Conservation (phyloP, 495 filamentous ascomycete species). For the Daldinia bambusicola region DNA sequence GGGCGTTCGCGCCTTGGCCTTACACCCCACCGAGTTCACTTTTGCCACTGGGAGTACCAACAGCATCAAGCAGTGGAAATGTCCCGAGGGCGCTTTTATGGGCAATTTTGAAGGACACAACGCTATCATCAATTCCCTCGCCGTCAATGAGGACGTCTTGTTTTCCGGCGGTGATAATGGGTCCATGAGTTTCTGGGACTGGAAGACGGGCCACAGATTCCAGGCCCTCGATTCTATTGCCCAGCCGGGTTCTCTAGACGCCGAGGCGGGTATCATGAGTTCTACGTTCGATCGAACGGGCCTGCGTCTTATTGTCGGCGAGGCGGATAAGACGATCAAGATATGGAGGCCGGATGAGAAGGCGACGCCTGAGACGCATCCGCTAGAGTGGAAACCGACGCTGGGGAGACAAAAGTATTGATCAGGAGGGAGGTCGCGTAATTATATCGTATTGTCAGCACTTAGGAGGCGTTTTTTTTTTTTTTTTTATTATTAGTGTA, state of each 20-base stretch:
- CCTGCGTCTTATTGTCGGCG: constrained; percentile 87
- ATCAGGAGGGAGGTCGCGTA: neutral
- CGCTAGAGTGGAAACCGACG: constrained; percentile 91
- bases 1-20: constrained; percentile 84
- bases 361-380: constrained; percentile 90
- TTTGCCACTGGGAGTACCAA: constrained; percentile 92
- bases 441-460: neutral
- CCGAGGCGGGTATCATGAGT: constrained; percentile 93
- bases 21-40: constrained; percentile 94
- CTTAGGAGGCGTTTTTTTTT: neutral
- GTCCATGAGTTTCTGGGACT: constrained; percentile 98
- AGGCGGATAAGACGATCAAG: constrained; percentile 98
- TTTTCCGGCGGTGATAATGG: constrained; percentile 98
- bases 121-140: constrained; percentile 92
- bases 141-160: constrained; percentile 91
- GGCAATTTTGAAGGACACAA: constrained; percentile 99
- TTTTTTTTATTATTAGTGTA: too few relatives aligned
- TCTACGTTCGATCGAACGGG: constrained; percentile 91
- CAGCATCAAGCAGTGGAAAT: constrained; percentile 99
- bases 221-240: constrained; percentile 89
- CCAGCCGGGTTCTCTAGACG: constrained; percentile 93
- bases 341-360: constrained; percentile 92
- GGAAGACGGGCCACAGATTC: constrained; percentile 94
- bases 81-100: constrained; percentile 98
- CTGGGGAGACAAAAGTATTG: constrained; percentile 65